These are phyloP conservation scores for Arthrobotrys sinensis DNA, from an alignment of 2,329 filamentous ascomycete species.

Conservation along the genomic window DNA sequence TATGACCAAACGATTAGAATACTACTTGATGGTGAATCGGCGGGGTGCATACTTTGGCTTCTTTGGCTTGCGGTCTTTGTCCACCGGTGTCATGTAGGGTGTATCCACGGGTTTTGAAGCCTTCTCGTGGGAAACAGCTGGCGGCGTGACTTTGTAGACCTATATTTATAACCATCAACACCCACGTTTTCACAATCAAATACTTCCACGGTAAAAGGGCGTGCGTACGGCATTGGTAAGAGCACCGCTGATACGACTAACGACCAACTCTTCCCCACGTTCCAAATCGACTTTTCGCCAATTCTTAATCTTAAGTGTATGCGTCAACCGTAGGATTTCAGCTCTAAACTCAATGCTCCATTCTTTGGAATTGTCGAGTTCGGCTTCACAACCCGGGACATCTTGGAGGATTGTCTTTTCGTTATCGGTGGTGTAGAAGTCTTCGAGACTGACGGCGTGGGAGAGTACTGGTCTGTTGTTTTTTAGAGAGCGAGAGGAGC, in stretches of 20 bases:
- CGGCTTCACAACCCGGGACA: constrained; percentile 46
- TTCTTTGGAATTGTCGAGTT: constrained; percentile 56
- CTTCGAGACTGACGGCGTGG: constrained; percentile 42
- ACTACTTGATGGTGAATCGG: background rate
- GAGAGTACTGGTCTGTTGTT: constrained; percentile 26
- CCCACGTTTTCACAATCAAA: background rate
- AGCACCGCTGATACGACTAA: constrained; percentile 87
- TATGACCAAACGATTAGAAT: constrained; percentile 1
- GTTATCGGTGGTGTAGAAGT: constrained; percentile 58
- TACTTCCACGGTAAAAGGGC: background rate
- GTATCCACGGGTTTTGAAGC: constrained; percentile 48
- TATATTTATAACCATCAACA: constrained; percentile 5
- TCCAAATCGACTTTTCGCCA: constrained; percentile 88
- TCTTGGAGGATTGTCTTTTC: constrained; percentile 49
- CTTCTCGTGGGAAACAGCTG: constrained; percentile 30
- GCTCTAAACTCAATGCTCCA: constrained; percentile 78
- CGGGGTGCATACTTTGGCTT: constrained; percentile 40
- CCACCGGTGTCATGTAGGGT: constrained; percentile 46
- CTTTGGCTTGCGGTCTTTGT: constrained; percentile 28
- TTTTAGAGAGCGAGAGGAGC: constrained; percentile 46
- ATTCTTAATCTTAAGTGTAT: constrained; percentile 90
- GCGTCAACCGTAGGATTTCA: constrained; percentile 89
- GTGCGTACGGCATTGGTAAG: constrained; percentile 83
- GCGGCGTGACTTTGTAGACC: constrained; percentile 59
- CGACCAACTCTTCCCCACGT: constrained; percentile 77